A percentile compares a stretch with the other conserved stretches of the same genome.
Conservation (phyloP, 1,284 basidiomycete genomes). For the Anthracocystis walkeri region DNA sequence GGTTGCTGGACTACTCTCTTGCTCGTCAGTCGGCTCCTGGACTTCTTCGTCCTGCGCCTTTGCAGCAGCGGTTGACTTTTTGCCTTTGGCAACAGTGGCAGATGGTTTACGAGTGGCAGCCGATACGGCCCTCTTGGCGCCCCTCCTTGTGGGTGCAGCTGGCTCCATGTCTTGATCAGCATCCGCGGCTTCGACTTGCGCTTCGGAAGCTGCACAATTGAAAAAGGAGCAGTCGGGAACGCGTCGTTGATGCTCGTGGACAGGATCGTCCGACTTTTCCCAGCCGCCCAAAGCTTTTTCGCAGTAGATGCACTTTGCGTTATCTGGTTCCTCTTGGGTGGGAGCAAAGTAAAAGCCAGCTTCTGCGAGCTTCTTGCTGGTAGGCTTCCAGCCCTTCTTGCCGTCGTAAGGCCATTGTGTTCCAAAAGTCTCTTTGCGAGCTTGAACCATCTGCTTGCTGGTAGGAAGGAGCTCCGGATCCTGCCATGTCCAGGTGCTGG, state of each 20-base stretch:
- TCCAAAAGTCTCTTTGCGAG: constrained; percentile 64
- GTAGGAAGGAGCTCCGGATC: constrained; percentile 56
- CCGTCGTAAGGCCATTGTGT: constrained; percentile 65
- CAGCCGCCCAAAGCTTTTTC: constrained; percentile 64
- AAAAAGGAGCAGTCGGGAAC: constrained; percentile 67
- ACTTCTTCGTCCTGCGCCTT: constrained; percentile 11
- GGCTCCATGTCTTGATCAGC: constrained; percentile 7
- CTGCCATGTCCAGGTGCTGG: constrained; percentile 40
- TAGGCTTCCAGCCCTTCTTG: constrained; percentile 68
- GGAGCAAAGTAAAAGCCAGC: constrained; percentile 68
- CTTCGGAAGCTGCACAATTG: constrained; percentile 40
- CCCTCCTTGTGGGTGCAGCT: constrained; percentile 11
- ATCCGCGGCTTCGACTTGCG: constrained; percentile 1
- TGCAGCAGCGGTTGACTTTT: constrained; percentile 16
- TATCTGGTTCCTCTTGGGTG: constrained; percentile 60
- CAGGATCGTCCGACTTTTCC: constrained; percentile 68
- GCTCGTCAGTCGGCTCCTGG: neutral
- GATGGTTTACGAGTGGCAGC: constrained; percentile 32
- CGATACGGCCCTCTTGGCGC: constrained; percentile 39
- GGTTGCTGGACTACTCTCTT: neutral
- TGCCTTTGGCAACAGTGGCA: constrained; percentile 23
- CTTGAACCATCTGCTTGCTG: constrained; percentile 58
- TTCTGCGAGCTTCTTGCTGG: constrained; percentile 67
- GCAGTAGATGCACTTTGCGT: constrained; percentile 68
- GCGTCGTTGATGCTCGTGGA: constrained; percentile 65